Base-by-base conservation (phyloP, 768 basidiomycete genomes). In the Leccinum subgranulosum region DNA sequence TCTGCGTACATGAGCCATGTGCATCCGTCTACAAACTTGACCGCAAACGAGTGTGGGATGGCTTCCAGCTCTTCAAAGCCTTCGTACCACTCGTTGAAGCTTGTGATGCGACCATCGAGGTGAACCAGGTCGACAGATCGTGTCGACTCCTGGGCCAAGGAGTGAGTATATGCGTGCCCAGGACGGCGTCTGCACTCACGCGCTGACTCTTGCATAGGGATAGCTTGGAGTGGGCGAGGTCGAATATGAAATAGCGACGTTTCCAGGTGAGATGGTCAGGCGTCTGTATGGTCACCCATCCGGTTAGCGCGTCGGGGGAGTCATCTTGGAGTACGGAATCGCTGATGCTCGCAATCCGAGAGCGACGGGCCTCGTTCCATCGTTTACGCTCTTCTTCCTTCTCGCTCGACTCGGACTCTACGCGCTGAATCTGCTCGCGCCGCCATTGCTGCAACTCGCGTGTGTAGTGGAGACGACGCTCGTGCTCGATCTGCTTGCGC, bases 51-150 rank as follows among this genome's bases (percentile, higher is more conserved):
- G 57, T 84, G 76, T 4, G 84, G 79, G 51, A 88, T 86, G 10
- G 85, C 79, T 65, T 84, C 78, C 33, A 88, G 68, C 48, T 86
- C 84, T 56, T 88, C 86, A 56, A 82, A 86, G 6, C 86, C 86
- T 55, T 88, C 83, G 55, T 81, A 76, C 81, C 84, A 86, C 62
- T 88, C 87, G 56, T 77, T 76, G 53, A 87, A 60, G 9, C 71
- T 79, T 47, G 69, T 71, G 15, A 85, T 65, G 9, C 75, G 71
- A 9, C 79, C 80, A 5, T 77, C 74, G 43, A 88, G 68, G 36
- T 78, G 69, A n/a, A 84, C 52, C 46, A 77, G 53, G 28, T 74
- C 71, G 3, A 74, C 28, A 2, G 72, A 60, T 28, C 56, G 61
- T 0, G 57, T 56, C 4, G 65, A 65, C 28, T 75, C 76, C 76